A percentile compares a stretch with the other conserved stretches of the same genome.
These are phyloP conservation scores for Cryomyces minteri DNA, from an alignment of 495 filamentous ascomycete genomes.

Conservation along the genomic window DNA sequence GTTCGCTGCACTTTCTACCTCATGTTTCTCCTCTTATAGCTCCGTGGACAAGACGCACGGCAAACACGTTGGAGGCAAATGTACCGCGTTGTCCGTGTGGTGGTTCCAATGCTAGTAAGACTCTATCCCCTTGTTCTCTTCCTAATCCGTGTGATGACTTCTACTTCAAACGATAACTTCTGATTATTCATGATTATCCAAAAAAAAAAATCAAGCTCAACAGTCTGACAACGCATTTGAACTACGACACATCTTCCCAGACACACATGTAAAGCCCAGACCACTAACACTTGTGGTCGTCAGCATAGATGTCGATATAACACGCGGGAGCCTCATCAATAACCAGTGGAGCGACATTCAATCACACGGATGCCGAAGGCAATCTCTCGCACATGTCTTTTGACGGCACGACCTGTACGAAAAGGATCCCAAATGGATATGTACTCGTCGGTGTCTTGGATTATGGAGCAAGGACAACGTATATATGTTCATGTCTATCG, in stretches of 20 bases:
- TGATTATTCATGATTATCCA: constrained; percentile 19
- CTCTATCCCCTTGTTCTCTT: background rate
- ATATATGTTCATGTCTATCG: too few relatives aligned
- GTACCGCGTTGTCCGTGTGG: background rate
- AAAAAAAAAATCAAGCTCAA: constrained; percentile 31
- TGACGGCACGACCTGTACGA: too few relatives aligned
- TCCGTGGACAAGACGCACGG: background rate
- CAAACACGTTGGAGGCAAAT: background rate
- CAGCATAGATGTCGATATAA: background rate
- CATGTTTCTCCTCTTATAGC: background rate
- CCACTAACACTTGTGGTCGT: background rate
- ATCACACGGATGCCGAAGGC: too few relatives aligned
- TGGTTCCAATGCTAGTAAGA: background rate
- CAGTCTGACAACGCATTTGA: constrained; percentile 21
- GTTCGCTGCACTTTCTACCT: background rate
- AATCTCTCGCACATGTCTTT: too few relatives aligned
- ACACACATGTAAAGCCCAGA: background rate
- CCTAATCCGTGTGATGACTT: constrained; percentile 17
- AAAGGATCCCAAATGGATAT: too few relatives aligned
- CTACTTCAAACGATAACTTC: constrained; percentile 26
- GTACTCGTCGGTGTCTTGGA: too few relatives aligned
- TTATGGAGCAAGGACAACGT: too few relatives aligned
- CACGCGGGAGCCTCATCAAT: background rate
- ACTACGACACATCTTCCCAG: too few relatives aligned
- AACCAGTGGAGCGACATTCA: too few relatives aligned